Evolutionary conservation across 345 rosid species (phyloP).

Genomic region (Litchi chinensis): DNA sequence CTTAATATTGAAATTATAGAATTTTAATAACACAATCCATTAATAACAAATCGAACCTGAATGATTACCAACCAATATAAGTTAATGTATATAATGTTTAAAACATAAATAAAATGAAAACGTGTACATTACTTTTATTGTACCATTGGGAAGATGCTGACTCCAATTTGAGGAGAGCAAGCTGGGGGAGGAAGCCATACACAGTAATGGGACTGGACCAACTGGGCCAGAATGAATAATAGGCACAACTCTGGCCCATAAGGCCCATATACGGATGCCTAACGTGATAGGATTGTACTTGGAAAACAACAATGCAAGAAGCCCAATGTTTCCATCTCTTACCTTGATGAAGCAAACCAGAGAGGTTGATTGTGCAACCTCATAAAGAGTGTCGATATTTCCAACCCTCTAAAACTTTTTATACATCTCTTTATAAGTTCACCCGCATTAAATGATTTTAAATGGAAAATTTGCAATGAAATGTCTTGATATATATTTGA

Average conservation of each 20-base stretch:
- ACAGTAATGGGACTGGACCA: slow-evolving; percentile 48
- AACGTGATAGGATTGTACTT: slow-evolving; percentile 45
- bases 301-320: slow-evolving; percentile 46
- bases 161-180: slow-evolving; percentile 48
- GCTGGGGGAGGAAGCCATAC: slow-evolving; percentile 69
- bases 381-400: slow-evolving; percentile 32
- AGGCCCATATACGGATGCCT: slow-evolving; percentile 48
- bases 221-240: slow-evolving; percentile 51
- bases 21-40: too few species aligned
- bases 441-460: too few species aligned
- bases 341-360: slow-evolving; percentile 47
- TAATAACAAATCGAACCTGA: too few species aligned
- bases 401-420: too few species aligned
- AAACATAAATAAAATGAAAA: neutral
- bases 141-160: slow-evolving; percentile 60
- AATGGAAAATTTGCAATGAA: too few species aligned
- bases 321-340: slow-evolving; percentile 77
- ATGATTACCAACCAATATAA: too few species aligned
- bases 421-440: too few species aligned
- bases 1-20: too few species aligned
- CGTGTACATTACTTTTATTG: neutral
- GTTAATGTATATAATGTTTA: neutral
- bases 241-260: slow-evolving; percentile 40
- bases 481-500: too few species aligned
- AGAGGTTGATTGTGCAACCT: slow-evolving; percentile 43